Conservation (phyloP, 1,139 yeast genomes). For the Scheffersomyces stambukii region DNA sequence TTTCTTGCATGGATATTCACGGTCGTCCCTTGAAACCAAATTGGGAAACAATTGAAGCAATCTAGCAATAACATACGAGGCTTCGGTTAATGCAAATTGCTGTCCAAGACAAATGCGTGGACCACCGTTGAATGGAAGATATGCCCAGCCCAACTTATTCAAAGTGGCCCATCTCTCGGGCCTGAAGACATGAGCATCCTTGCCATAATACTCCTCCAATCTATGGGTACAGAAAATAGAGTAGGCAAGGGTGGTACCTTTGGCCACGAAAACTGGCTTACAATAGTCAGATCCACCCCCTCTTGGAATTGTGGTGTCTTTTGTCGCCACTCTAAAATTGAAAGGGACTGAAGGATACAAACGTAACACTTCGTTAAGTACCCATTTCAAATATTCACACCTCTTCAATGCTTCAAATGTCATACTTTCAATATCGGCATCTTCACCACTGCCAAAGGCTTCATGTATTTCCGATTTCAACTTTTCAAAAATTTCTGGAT, state of each 20-base stretch:
- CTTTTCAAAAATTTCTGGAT: conserved; percentile 34
- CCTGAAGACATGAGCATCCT: conserved; percentile 38
- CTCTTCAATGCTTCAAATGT: conserved; percentile 46
- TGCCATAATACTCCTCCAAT: conserved; percentile 36
- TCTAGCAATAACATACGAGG: conserved; percentile 26
- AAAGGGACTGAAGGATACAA: conserved; percentile 52
- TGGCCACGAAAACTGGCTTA: conserved; percentile 41
- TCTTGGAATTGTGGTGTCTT: conserved; percentile 38
- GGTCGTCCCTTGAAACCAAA: conserved; percentile 20
- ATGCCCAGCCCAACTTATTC: conserved; percentile 39
- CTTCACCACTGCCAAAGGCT: conserved; percentile 30
- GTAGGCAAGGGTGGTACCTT: conserved; percentile 39
- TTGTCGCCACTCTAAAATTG: conserved; percentile 42
- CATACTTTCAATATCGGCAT: conserved; percentile 18
- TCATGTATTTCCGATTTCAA: conserved; percentile 29
- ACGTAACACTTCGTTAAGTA: conserved; percentile 48
- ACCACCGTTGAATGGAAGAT: conserved; percentile 43
- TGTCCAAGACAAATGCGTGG: conserved; percentile 44
- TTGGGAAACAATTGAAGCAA: conserved; percentile 33
- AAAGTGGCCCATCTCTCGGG: conserved; percentile 48
- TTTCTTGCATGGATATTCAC: conserved; percentile 6
- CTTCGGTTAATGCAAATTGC: conserved; percentile 45
- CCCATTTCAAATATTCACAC: conserved; percentile 44
- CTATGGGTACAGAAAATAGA: conserved; percentile 41
- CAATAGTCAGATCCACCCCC: conserved; percentile 49